Evolutionary conservation across 139 green algal species (phyloP), one percentile per base, ranked within the genome.

Genomic region (Tetratostichococcus sp.): DNA sequence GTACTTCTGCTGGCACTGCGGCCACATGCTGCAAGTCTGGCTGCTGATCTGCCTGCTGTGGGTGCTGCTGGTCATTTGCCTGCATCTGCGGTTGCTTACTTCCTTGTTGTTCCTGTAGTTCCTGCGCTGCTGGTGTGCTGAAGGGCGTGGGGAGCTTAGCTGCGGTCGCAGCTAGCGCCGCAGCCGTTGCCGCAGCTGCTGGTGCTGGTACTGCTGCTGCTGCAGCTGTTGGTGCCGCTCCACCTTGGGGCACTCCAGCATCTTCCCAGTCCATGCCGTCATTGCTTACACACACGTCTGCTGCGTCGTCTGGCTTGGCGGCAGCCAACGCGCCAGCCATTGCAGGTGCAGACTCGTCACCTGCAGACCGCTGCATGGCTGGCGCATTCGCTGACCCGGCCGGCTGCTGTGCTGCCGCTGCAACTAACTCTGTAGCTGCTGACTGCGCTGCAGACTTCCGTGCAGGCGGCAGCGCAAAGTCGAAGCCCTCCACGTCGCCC

Each of bases 41-140:
- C 39, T 35, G 39, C 19, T 30, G 19, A 3, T 26, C 19, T 30
- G 19, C 17, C 16, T n/a, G 69, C n/a, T 43, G 42, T 35, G 4
- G 58, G 30, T 30, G 76, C 42, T 71, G 65, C 65, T 78, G 71
- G 35, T 72, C 58, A 71, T 71, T 65, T 33, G 62, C 65, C 65
- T 75, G 26, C 6, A 70, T 57, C 73, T 70, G 28, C 23, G 39
- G 8, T 11, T 6, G 39, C 39, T n/a, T n/a, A n/a, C n/a, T n/a
- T n/a, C n/a, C n/a, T n/a, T n/a, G n/a, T n/a, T n/a, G n/a, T n/a
- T n/a, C n/a, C n/a, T n/a, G n/a, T n/a, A n/a, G n/a, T n/a, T 71
- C 30, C 16, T 73, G 67, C 25, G 42, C 32, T 32, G 58, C 35
- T 65, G 70, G 34, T 71, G 66, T 26, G n/a, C 58, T 26, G 58